Evolutionary conservation across 2,329 filamentous ascomycete genomes (phyloP).

Genomic region (Colletotrichum sp.): DNA sequence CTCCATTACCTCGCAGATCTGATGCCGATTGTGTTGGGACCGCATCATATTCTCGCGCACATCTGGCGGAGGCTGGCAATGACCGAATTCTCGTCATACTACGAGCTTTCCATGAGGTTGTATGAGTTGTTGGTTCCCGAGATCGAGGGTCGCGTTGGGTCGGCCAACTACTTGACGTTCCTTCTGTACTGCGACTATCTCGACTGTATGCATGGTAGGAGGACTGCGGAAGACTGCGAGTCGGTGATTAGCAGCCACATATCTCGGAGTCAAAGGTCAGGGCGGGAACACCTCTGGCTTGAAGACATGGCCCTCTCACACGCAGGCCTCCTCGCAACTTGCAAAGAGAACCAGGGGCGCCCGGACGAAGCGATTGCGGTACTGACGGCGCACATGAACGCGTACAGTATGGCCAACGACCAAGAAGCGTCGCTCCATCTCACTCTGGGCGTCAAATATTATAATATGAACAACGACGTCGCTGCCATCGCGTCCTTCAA

Average conservation of each 20-base stretch:
- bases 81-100: constrained; percentile 35
- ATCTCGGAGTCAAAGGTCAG: constrained; percentile 31
- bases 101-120: constrained; percentile 34
- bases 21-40: constrained; percentile 33
- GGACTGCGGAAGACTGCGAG: constrained; percentile 30
- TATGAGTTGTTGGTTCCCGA: constrained; percentile 34
- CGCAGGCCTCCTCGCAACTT: constrained; percentile 31
- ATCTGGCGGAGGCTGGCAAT: constrained; percentile 36
- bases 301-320: constrained; percentile 35
- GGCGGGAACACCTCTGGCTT: constrained; percentile 33
- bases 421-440: constrained; percentile 35
- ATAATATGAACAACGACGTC: constrained; percentile 29
- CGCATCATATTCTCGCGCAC: constrained; percentile 31
- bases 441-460: constrained; percentile 36
- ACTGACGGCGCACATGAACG: constrained; percentile 30
- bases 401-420: constrained; percentile 32
- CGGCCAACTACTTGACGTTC: constrained; percentile 36
- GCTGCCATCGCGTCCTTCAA: constrained; percentile 33
- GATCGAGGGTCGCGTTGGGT: constrained; percentile 33
- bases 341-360: constrained; percentile 32
- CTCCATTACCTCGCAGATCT: constrained; percentile 34
- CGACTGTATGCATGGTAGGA: constrained; percentile 34
- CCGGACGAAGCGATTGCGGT: constrained; percentile 33
- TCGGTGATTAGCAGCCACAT: constrained; percentile 32
- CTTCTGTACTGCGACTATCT: constrained; percentile 39